A percentile compares a stretch with the other conserved stretches of the same genome.
Conservation (phyloP, 805 yeast species). For the Kluyveromyces siamensis region DNA sequence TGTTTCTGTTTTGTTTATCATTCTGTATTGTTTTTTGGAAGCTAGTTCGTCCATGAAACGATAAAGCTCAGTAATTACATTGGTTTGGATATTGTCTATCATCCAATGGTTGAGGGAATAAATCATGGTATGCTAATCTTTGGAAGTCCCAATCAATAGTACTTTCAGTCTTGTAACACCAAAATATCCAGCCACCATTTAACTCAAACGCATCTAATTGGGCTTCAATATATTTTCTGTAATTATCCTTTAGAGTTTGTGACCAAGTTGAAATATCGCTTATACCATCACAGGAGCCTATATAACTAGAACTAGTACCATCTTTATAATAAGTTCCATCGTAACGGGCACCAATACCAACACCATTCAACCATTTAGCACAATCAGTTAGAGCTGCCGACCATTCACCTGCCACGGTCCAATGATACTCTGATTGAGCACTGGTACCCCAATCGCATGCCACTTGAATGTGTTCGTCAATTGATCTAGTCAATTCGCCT, state of each 20-base stretch:
- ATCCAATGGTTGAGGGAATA: slow-evolving; percentile 75
- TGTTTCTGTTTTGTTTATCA: not conserved
- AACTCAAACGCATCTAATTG: slow-evolving; percentile 79
- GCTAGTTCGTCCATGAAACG: not conserved
- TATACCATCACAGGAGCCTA: slow-evolving; percentile 55
- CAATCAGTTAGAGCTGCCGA: slow-evolving; percentile 90
- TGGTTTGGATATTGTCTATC: slow-evolving; percentile 64
- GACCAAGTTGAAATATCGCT: slow-evolving; percentile 50
- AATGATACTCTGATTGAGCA: slow-evolving; percentile 46
- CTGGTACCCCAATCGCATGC: slow-evolving; percentile 45
- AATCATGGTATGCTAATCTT: slow-evolving; percentile 42
- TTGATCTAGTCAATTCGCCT: slow-evolving; percentile 46
- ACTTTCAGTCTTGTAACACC: slow-evolving; percentile 88
- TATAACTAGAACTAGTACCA: slow-evolving; percentile 24
- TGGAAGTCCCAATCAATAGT: slow-evolving; percentile 81
- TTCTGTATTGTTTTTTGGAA: no score
- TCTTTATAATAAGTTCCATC: slow-evolving; percentile 46
- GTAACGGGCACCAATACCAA: slow-evolving; percentile 71
- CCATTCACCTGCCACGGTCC: slow-evolving; percentile 84
- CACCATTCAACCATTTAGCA: slow-evolving; percentile 83
- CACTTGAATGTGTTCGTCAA: slow-evolving; percentile 52
- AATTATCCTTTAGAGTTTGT: slow-evolving; percentile 41
- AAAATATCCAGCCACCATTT: slow-evolving; percentile 81
- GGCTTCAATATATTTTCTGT: slow-evolving; percentile 74
- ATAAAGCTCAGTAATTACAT: slow-evolving; percentile 29